Base-by-base conservation (phyloP, 2,329 filamentous ascomycete genomes). In the Trichoderma cornu-damae region DNA sequence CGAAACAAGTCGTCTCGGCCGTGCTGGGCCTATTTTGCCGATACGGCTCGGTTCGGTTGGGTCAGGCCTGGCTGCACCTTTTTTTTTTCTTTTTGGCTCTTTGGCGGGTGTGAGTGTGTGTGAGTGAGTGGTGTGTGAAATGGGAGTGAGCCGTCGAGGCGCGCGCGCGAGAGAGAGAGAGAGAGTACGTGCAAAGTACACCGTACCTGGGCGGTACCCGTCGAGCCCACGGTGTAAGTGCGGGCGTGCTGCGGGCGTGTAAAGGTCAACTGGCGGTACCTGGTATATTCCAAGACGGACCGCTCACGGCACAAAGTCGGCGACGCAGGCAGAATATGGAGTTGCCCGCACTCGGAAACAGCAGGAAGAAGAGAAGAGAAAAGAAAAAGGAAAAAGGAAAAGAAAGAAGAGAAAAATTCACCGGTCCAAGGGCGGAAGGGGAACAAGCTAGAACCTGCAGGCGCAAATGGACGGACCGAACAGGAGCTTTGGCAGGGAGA, bases 51-150 rank as follows among this genome's bases (percentile, higher is more conserved):
- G n/a, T n/a, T n/a, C n/a, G 49, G 16, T 30, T 37, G 34, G 51
- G 42, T 47, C 42, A 55, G n/a, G 42, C 51, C 49, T 28, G 50
- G 11, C 40, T 54, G 51, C 42, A 54, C 51, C 20, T 22, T 14
- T 38, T 26, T 18, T 26, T 26, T 28, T 37, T 12, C 22, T 14
- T 34, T 16, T 28, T n/a, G n/a, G n/a, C n/a, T n/a, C n/a, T n/a
- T n/a, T n/a, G n/a, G n/a, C n/a, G n/a, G n/a, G n/a, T n/a, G n/a
- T n/a, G n/a, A n/a, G n/a, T n/a, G n/a, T n/a, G n/a, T n/a, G n/a
- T n/a, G n/a, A n/a, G n/a, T n/a, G n/a, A n/a, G n/a, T n/a, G n/a
- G n/a, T n/a, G n/a, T n/a, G n/a, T n/a, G n/a, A n/a, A n/a, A n/a
- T n/a, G n/a, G n/a, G n/a, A n/a, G n/a, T n/a, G n/a, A n/a, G n/a